These are phyloP conservation scores for Fusarium chaquense DNA, from an alignment of 2,329 filamentous ascomycete genomes.

Conservation along the genomic window DNA sequence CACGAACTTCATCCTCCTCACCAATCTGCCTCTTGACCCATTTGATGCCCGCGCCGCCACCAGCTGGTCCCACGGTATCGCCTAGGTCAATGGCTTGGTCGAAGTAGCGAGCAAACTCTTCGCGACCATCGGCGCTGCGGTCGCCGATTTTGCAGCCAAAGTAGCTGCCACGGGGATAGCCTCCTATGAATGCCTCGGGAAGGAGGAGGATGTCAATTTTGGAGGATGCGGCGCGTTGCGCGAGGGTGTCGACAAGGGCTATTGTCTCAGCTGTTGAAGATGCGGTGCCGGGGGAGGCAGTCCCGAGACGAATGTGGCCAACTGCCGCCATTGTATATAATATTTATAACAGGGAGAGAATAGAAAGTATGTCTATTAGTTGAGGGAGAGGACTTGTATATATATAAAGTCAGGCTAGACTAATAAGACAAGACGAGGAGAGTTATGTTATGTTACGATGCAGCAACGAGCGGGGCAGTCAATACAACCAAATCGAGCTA, in stretches of 20 bases:
- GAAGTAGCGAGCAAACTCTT: constrained; percentile 87
- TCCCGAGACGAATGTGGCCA: constrained; percentile 63
- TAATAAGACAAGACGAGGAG: background rate
- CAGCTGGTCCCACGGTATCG: constrained; percentile 71
- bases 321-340: constrained; percentile 26
- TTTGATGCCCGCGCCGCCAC: constrained; percentile 75
- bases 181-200: constrained; percentile 91
- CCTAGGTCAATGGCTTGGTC: constrained; percentile 83
- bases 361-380: background rate
- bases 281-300: constrained; percentile 66
- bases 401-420: constrained; percentile 1
- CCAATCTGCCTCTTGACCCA: constrained; percentile 75
- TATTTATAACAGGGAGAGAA: background rate
- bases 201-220: constrained; percentile 80
- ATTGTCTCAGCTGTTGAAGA: constrained; percentile 71
- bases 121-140: constrained; percentile 75
- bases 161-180: constrained; percentile 84
- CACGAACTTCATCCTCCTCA: constrained; percentile 53
- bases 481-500: constrained; percentile 6
- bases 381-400: constrained; percentile 7
- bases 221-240: constrained; percentile 69
- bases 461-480: constrained; percentile 32
- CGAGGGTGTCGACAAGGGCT: constrained; percentile 71
- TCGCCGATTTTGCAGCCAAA: constrained; percentile 83
- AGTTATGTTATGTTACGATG: constrained; percentile 9